Evolutionary conservation across 2,329 filamentous ascomycete genomes (phyloP).

Genomic region (Penicillium paneum): DNA sequence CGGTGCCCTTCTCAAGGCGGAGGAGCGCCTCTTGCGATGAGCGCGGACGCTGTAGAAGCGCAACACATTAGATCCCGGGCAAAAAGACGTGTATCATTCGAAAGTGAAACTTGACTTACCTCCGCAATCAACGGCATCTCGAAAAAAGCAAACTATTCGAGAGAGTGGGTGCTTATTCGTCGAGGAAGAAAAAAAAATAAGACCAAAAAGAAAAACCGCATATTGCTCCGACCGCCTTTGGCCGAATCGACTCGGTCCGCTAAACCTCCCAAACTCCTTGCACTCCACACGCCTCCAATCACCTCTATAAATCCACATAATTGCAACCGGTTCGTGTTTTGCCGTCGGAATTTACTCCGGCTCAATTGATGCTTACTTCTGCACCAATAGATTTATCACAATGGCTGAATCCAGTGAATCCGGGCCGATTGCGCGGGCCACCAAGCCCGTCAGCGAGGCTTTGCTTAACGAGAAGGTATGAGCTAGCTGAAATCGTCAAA

Average conservation of each 20-base stretch:
- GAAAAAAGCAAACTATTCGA: slow-evolving; percentile 20
- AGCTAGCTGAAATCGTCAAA: not conserved
- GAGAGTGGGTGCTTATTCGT: slow-evolving; percentile 10
- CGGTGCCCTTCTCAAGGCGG: slow-evolving; percentile 45
- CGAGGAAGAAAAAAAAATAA: slow-evolving; percentile 19
- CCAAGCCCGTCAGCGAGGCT: slow-evolving; percentile 88
- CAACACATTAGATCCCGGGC: slow-evolving; percentile 12
- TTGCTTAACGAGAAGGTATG: slow-evolving; percentile 97
- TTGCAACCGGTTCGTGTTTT: slow-evolving; percentile 12
- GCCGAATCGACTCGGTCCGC: slow-evolving; percentile 25
- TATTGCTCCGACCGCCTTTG: slow-evolving; percentile 42
- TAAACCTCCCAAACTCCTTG: slow-evolving; percentile 23
- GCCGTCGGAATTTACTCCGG: too few species aligned
- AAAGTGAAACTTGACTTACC: slow-evolving; percentile 27
- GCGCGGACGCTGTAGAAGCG: slow-evolving; percentile 32
- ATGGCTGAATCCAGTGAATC: slow-evolving; percentile 58
- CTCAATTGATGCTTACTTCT: slow-evolving; percentile 14
- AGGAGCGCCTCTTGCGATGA: slow-evolving; percentile 45
- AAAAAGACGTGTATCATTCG: not conserved
- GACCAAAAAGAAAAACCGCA: slow-evolving; percentile 27
- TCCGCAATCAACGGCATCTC: slow-evolving; percentile 37
- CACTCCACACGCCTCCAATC: slow-evolving; percentile 19
- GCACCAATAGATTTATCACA: slow-evolving; percentile 27
- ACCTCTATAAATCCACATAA: slow-evolving; percentile 17
- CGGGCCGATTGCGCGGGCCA: slow-evolving; percentile 61